Evolutionary conservation across 768 basidiomycete genomes (phyloP).

Genomic region (Termitomyces sp.): DNA sequence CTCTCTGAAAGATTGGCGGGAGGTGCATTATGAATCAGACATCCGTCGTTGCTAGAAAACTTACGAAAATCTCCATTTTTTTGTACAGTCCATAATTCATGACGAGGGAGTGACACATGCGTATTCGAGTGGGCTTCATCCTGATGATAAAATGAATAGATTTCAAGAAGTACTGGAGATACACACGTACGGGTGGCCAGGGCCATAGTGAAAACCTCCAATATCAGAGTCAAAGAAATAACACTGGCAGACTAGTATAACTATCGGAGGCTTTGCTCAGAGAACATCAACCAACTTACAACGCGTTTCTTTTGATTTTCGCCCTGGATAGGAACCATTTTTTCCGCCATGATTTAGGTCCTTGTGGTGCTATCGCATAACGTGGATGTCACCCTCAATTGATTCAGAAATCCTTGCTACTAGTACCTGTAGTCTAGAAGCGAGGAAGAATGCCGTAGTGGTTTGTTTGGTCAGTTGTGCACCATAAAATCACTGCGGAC

Average conservation of each 20-base stretch:
- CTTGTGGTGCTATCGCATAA: constrained; percentile 9
- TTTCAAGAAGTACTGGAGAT: constrained; percentile 1
- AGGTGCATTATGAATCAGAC: neutral
- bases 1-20: constrained; percentile 53
- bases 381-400: neutral
- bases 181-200: constrained; percentile 73
- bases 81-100: constrained; percentile 99
- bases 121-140: constrained; percentile 97
- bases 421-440: neutral
- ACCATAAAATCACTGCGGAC: neutral
- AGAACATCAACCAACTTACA: constrained; percentile 52
- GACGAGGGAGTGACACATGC: constrained; percentile 99
- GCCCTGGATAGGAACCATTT: constrained; percentile 64
- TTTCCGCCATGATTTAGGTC: constrained; percentile 33
- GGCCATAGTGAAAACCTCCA: constrained; percentile 99
- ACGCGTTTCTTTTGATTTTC: constrained; percentile 83
- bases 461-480: constrained; percentile 8
- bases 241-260: constrained; percentile 50
- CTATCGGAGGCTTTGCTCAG: constrained; percentile 1
- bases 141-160: constrained; percentile 32
- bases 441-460: neutral
- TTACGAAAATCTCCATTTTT: constrained; percentile 99
- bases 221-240: constrained; percentile 99
- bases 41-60: constrained; percentile 28
- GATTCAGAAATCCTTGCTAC: neutral